Evolutionary conservation across 306 rosid species (phyloP).

Genomic region (Amphicarpaea edgeworthii): DNA sequence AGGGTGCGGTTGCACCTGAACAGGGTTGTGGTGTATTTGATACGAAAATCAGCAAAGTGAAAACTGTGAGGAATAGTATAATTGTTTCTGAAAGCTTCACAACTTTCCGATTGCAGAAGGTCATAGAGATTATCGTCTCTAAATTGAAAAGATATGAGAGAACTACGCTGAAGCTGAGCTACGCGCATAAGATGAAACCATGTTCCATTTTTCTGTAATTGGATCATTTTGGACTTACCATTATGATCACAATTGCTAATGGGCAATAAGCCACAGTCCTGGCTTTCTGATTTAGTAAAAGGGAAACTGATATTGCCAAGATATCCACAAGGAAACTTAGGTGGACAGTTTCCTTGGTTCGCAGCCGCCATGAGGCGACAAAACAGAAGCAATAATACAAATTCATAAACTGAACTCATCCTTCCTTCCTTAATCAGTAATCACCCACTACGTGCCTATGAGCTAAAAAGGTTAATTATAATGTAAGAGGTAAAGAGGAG

Average conservation of each 20-base stretch:
- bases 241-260: slow-evolving; percentile 29
- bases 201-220: slow-evolving; percentile 31
- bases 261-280: slow-evolving; percentile 49
- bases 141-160: not conserved
- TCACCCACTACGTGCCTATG: not conserved
- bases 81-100: slow-evolving; percentile 40
- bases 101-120: slow-evolving; percentile 15
- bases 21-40: not conserved
- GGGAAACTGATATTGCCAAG: slow-evolving; percentile 45
- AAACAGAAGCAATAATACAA: slow-evolving; percentile 28
- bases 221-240: not conserved
- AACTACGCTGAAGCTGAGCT: fast-evolving
- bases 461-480: slow-evolving; percentile 26
- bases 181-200: not conserved
- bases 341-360: slow-evolving; percentile 29
- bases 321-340: slow-evolving; percentile 48
- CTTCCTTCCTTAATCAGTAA: too few species aligned
- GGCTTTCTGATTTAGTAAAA: slow-evolving; percentile 18
- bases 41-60: slow-evolving; percentile 13
- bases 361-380: slow-evolving; percentile 17
- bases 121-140: slow-evolving; percentile 6
- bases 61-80: slow-evolving; percentile 38
- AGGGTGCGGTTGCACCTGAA: slow-evolving; percentile 46
- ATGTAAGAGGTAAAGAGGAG: not conserved
- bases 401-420: slow-evolving; percentile 26